A percentile compares a stretch with the other conserved stretches of the same genome.
phyloP scores from a whole-genome alignment of 2,329 filamentous ascomycete genomes.

The Neospermospora avenae region DNA sequence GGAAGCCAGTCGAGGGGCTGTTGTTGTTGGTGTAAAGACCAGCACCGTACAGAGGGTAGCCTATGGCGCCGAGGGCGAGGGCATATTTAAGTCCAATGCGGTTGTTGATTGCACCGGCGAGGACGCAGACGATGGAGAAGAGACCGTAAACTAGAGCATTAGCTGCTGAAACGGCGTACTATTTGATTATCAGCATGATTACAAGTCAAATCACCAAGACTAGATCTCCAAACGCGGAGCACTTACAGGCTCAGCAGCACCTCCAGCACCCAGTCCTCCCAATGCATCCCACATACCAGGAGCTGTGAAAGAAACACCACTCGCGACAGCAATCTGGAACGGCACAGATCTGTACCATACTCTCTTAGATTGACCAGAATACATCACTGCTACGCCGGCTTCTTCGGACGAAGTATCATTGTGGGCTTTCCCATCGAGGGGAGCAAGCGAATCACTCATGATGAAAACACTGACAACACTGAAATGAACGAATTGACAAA shows the following conservation, averaged over 20 bases:
- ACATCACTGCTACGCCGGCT: not conserved
- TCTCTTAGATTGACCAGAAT: not conserved
- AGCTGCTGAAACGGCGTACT: slow-evolving; percentile 42
- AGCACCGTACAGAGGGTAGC: slow-evolving; percentile 41
- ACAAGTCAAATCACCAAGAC: too few species aligned
- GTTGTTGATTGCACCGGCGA: slow-evolving; percentile 39
- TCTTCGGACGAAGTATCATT: not conserved
- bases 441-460: not conserved
- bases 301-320: slow-evolving; percentile 40
- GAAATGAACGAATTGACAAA: not conserved
- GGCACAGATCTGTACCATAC: slow-evolving; percentile 33
- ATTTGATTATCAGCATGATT: not conserved
- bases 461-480: not conserved
- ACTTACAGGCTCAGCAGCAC: slow-evolving; percentile 38
- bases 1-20: slow-evolving; percentile 39
- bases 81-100: slow-evolving; percentile 39
- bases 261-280: slow-evolving; percentile 42
- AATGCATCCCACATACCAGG: slow-evolving; percentile 44
- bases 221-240: too few species aligned
- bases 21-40: slow-evolving; percentile 40
- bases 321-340: slow-evolving; percentile 41
- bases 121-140: slow-evolving; percentile 43
- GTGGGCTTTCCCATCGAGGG: not conserved
- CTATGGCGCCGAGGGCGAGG: slow-evolving; percentile 42
- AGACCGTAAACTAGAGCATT: slow-evolving; percentile 46